Evolutionary conservation across 2,329 filamentous ascomycete genomes (phyloP), one percentile per base, ranked within the genome.

Genomic region (Fusarium clavum): DNA sequence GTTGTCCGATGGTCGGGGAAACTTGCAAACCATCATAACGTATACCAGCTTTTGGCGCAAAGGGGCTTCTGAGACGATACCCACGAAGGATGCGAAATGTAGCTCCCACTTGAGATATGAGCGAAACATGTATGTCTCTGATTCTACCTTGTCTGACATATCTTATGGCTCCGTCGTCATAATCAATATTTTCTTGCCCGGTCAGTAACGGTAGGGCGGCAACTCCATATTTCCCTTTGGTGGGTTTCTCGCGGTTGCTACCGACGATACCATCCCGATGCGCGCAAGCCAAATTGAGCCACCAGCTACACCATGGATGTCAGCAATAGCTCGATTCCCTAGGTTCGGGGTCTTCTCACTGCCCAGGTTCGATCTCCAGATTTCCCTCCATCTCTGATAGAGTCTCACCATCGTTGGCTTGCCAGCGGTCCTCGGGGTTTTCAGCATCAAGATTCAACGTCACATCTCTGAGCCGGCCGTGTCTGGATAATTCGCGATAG

Each of bases 21-120:
- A 41, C 85, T 76, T 78, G 88, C 86, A 88, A 69, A 53, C 87
- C 87, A 72, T 90, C 87, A 65, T 88, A 89, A 63, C 87, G 80
- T 29, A 89, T 73, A 4, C 87, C 87, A 4, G 80, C 84, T 38
- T 75, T 73, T 2, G 87, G 87, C 6, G 87, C 85, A 60, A 84
- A 80, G 3, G 81, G 79, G 58, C 87, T 88, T 66, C 81, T 81
- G 22, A 89, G 79, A 32, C 76, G 77, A 64, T 85, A 78, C 4
- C 87, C 86, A 48, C 87, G 78, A 25, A 90, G 75, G n/a, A 90
- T 79, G 20, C 86, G 83, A 46, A 88, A 82, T 13, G 81, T 79
- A 8, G 79, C 79, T 18, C 86, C 86, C 25, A 86, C 83, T 47
- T 84, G 81, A 2, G 80, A 81, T 40, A 89, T 79, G 12, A 88